These are phyloP conservation scores for Pythium phragmitis DNA, from an alignment of 352 stramenopile genomes.

Conservation along the genomic window DNA sequence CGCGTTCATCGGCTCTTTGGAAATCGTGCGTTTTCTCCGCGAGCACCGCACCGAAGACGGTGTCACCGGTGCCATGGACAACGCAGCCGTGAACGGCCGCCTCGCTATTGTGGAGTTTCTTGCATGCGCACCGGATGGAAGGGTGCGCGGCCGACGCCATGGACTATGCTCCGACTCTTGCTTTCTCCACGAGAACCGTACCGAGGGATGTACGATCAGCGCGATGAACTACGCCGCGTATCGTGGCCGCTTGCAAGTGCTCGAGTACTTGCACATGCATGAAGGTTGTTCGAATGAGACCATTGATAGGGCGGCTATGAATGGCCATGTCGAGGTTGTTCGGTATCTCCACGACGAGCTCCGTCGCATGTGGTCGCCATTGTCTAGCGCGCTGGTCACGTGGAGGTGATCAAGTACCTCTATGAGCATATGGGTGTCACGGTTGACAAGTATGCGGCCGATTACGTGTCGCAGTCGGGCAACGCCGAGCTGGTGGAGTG, in stretches of 20 bases:
- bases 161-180: not conserved
- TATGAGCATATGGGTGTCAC: not conserved
- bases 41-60: not conserved
- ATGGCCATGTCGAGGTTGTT: conserved; percentile 4
- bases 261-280: not conserved
- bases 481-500: not conserved
- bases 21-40: not conserved
- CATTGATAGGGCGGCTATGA: not conserved
- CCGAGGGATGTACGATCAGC: not conserved
- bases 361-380: not conserved
- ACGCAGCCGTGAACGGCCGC: too few species aligned
- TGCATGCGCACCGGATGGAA: too few species aligned
- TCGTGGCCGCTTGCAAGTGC: too few species aligned
- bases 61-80: too few species aligned
- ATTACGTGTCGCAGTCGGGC: not conserved
- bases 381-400: not conserved
- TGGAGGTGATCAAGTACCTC: not conserved
- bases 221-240: too few species aligned
- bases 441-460: not conserved
- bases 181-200: not conserved
- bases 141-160: not conserved
- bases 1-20: not conserved
- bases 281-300: not conserved
- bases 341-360: not conserved
- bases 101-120: too few species aligned